Percentiles rank a stretch among this genome's conserved stretches.
These are phyloP conservation scores for Tulasnella sp. DNA, from an alignment of 768 basidiomycete genomes.

Conservation along the genomic window DNA sequence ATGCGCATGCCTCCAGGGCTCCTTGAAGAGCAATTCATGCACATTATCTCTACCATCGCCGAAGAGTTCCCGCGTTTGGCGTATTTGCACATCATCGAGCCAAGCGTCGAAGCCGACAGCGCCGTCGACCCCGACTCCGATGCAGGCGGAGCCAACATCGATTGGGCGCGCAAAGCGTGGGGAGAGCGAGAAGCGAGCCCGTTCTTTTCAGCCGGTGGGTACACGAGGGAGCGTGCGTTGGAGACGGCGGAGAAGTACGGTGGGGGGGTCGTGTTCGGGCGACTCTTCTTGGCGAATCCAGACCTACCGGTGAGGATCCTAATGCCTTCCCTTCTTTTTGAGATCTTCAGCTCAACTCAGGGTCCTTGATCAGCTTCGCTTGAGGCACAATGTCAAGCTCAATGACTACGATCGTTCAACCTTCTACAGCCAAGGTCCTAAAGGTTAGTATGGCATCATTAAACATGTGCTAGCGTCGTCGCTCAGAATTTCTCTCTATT, in stretches of 20 bases:
- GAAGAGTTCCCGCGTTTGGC: slow-evolving; percentile 22
- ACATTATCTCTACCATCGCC: slow-evolving; percentile 17
- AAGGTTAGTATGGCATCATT: background rate
- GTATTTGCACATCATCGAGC: slow-evolving; percentile 24
- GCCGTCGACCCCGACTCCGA: background rate
- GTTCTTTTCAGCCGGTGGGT: background rate
- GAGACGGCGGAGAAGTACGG: background rate
- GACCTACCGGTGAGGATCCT: background rate
- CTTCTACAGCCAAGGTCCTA: background rate
- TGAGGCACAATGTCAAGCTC: background rate
- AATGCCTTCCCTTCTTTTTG: background rate
- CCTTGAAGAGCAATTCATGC: background rate
- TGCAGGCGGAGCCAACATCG: background rate
- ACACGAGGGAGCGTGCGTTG: background rate
- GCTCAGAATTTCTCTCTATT: background rate
- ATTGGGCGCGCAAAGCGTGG: background rate
- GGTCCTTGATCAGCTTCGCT: background rate
- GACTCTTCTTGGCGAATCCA: slow-evolving; percentile 6
- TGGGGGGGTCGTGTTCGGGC: background rate
- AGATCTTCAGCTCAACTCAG: too few species aligned
- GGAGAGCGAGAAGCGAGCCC: background rate
- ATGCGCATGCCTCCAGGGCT: background rate
- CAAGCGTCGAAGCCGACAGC: slow-evolving; percentile 1
- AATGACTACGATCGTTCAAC: background rate
- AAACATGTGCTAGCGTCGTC: too few species aligned